Percentiles rank a stretch among this genome's conserved stretches.
These are phyloP conservation scores for Myrmaecium sp. DNA, from an alignment of 2,329 filamentous ascomycete genomes.

Conservation along the genomic window DNA sequence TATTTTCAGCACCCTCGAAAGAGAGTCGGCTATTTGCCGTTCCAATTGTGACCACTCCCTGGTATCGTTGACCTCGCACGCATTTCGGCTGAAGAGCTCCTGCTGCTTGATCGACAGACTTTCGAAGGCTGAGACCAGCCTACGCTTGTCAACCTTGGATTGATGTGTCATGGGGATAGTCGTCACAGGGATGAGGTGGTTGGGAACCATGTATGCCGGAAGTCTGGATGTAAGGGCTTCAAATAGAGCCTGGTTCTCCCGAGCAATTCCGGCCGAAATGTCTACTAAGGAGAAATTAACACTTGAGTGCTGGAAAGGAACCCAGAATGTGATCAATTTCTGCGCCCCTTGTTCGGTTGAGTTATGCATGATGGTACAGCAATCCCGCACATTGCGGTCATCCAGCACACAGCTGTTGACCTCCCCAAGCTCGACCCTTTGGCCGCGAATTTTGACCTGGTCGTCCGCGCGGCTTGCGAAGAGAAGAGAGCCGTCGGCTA, in stretches of 20 bases:
- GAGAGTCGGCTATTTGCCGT: conserved; percentile 32
- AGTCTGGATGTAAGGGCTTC: conserved; percentile 37
- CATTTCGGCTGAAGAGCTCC: conserved; percentile 18
- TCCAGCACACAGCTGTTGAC: conserved; percentile 47
- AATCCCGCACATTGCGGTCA: conserved; percentile 38
- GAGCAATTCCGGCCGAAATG: conserved; percentile 10
- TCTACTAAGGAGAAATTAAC: too few relatives aligned
- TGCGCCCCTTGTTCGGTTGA: conserved; percentile 28
- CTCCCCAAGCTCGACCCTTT: conserved; percentile 63
- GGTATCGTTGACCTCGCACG: conserved; percentile 17
- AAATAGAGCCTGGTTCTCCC: too few relatives aligned
- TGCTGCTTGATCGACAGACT: conserved; percentile 30
- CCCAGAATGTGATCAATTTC: conserved; percentile 51
- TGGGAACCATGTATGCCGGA: conserved; percentile 65
- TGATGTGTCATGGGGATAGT: conserved; percentile 54
- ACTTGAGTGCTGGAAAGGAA: conserved; percentile 22
- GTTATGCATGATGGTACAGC: conserved; percentile 43
- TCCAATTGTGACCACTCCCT: conserved; percentile 40
- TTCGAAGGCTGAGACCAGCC: conserved; percentile 33
- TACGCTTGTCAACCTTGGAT: conserved; percentile 52
- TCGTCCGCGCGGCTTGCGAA: conserved; percentile 61
- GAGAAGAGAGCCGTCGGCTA: conserved; percentile 57
- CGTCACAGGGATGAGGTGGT: conserved; percentile 52
- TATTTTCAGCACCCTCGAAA: conserved; percentile 36
- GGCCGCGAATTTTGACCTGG: conserved; percentile 67